A percentile compares a stretch with the other conserved stretches of the same genome.
Evolutionary conservation across 1,284 basidiomycete species (phyloP).

Genomic region (Naganishia sp.): DNA sequence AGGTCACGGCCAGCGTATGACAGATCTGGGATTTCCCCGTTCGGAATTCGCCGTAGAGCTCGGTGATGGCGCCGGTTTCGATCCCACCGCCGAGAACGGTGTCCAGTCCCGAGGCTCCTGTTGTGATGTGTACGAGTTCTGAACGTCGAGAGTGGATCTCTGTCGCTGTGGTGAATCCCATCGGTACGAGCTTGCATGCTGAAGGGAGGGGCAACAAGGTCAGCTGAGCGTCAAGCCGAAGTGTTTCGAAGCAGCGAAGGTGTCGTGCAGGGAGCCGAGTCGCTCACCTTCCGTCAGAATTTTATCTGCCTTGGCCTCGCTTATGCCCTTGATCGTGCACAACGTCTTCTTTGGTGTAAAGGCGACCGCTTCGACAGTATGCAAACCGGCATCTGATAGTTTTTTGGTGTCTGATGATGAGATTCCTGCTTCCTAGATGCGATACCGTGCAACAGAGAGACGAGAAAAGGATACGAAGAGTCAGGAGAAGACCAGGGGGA

Average conservation of each 20-base stretch:
- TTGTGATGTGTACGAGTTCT: slow-evolving; percentile 97
- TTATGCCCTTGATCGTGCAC: slow-evolving; percentile 92
- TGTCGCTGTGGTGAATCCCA: slow-evolving; percentile 97
- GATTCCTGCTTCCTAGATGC: slow-evolving; percentile 75
- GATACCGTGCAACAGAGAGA: neutral
- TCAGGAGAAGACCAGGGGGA: neutral
- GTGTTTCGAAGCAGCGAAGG: neutral
- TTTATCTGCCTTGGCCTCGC: slow-evolving; percentile 97
- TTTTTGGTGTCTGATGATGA: slow-evolving; percentile 92
- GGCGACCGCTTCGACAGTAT: slow-evolving; percentile 94
- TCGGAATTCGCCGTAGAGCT: slow-evolving; percentile 97
- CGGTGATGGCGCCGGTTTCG: slow-evolving; percentile 97
- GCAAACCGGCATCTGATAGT: slow-evolving; percentile 84
- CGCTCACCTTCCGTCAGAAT: slow-evolving; percentile 84
- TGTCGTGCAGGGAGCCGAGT: neutral
- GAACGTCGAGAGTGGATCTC: slow-evolving; percentile 93
- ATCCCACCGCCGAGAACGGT: slow-evolving; percentile 94
- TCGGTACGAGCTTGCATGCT: slow-evolving; percentile 95
- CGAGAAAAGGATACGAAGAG: neutral
- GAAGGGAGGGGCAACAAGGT: slow-evolving; percentile 19
- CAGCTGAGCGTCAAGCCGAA: neutral
- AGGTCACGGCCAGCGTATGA: slow-evolving; percentile 96
- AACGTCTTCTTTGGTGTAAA: slow-evolving; percentile 96
- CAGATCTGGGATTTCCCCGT: slow-evolving; percentile 99
- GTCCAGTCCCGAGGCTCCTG: slow-evolving; percentile 94